phyloP scores from a whole-genome alignment of 441 rosid genomes.

The Metrosideros polymorpha region DNA sequence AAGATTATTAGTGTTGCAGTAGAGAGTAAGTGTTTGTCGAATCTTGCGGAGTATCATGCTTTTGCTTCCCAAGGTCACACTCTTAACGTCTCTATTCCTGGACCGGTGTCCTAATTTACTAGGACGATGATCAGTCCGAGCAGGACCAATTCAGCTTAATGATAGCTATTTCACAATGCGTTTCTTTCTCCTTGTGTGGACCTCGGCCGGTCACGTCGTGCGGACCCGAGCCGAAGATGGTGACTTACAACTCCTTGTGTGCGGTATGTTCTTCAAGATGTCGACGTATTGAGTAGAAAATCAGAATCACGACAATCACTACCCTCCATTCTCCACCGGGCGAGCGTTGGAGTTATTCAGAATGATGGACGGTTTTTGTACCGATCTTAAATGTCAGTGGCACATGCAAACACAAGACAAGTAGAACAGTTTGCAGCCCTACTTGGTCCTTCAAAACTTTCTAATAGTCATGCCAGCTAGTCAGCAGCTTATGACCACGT shows the following conservation, averaged over 20 bases:
- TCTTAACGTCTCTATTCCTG: background rate
- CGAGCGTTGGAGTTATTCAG: background rate
- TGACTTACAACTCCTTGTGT: background rate
- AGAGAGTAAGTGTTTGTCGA: background rate
- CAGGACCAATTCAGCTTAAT: background rate
- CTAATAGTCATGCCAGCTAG: background rate
- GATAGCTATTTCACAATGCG: background rate
- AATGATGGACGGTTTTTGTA: background rate
- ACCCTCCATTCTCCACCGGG: background rate
- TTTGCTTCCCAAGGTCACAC: background rate
- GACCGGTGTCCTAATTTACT: background rate
- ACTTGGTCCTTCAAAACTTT: background rate
- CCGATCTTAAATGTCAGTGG: background rate
- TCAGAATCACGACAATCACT: background rate
- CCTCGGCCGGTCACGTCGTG: background rate
- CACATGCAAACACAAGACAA: background rate
- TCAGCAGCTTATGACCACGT: background rate
- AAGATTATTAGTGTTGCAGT: background rate
- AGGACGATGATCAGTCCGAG: background rate
- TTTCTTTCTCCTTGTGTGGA: background rate
- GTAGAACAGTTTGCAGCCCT: background rate
- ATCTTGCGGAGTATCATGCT: background rate
- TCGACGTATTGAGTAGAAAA: background rate
- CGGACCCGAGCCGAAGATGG: background rate
- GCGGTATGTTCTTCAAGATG: background rate